Conservation (phyloP, 2,329 filamentous ascomycete species). For the Xylogone sp. region DNA sequence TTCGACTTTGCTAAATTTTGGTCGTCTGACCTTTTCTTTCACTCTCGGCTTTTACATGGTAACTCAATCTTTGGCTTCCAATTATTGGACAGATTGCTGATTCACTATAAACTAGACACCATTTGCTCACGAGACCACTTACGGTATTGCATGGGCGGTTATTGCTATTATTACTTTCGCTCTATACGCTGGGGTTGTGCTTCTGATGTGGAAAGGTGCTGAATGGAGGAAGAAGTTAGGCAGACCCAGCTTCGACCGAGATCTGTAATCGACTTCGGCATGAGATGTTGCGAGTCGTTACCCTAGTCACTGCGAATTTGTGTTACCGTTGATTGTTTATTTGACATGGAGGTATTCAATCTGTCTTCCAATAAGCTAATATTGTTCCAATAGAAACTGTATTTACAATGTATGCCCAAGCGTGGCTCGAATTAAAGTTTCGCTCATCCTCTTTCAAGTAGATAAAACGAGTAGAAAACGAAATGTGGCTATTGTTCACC, state of each 20-base stretch:
- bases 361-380: no score
- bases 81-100: not conserved
- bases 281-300: no score
- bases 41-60: conserved; percentile 25
- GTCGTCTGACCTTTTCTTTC: conserved; percentile 19
- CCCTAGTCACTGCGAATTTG: no score
- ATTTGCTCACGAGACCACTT: not conserved
- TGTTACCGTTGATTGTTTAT: no score
- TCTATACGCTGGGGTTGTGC: not conserved
- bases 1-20: conserved; percentile 21
- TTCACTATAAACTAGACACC: not conserved
- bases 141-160: not conserved
- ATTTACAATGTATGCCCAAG: no score
- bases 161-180: not conserved
- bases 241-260: not conserved
- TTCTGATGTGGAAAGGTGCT: not conserved
- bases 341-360: no score
- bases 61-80: not conserved
- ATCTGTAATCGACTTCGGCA: no score
- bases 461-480: no score
- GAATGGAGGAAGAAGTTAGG: not conserved
- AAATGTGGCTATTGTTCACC: no score
- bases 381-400: no score
- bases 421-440: no score
- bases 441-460: no score